Evolutionary conservation across 2,329 filamentous ascomycete genomes (phyloP).

Genomic region (Colletotrichum sp.): DNA sequence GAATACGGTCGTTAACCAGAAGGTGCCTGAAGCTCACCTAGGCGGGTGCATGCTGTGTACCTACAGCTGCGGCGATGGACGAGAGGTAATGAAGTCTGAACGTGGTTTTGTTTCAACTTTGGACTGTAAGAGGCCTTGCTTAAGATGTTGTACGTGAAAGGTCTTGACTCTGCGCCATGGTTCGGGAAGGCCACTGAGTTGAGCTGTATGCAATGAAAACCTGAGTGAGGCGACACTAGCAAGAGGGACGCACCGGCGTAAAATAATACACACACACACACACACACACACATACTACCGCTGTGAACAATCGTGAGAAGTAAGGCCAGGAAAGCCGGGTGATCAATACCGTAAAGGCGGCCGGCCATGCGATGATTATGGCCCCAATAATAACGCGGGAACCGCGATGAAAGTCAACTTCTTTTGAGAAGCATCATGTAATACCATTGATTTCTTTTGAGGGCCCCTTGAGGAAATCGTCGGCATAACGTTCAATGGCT

Average conservation of each 20-base stretch:
- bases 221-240: background rate
- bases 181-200: background rate
- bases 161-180: background rate
- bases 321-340: background rate
- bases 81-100: background rate
- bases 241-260: no score
- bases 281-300: no score
- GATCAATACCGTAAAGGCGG: background rate
- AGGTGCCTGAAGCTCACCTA: background rate
- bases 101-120: background rate
- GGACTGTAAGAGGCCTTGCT: background rate
- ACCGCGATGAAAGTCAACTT: background rate
- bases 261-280: no score
- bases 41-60: background rate
- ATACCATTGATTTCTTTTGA: background rate
- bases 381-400: background rate
- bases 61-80: background rate
- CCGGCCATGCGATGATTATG: background rate
- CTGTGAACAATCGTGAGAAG: background rate
- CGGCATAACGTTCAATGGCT: background rate
- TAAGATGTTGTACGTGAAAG: background rate
- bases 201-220: background rate
- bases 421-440: background rate
- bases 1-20: background rate
- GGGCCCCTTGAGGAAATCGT: background rate